Percentiles rank a stretch among this genome's conserved stretches.
These are phyloP conservation scores for Bipolaris sorokiniana DNA, from an alignment of 2,329 filamentous ascomycete genomes.

Conservation along the genomic window DNA sequence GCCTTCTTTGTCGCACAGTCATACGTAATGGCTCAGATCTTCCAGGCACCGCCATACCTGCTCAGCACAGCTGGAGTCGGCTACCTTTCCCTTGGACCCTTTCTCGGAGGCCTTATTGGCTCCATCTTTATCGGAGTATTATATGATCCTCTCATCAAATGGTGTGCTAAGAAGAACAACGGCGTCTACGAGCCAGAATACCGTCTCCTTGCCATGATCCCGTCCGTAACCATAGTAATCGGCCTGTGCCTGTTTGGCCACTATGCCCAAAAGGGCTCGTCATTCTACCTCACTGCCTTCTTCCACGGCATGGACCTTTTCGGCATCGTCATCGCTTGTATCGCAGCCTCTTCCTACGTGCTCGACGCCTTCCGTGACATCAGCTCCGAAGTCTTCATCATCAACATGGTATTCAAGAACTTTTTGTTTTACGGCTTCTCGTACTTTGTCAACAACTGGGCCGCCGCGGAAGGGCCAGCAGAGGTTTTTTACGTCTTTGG, in stretches of 20 bases:
- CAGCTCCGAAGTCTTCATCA: conserved; percentile 53
- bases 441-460: conserved; percentile 55
- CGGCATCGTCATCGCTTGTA: conserved; percentile 42
- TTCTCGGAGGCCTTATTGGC: conserved; percentile 48
- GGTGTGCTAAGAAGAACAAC: conserved; percentile 56
- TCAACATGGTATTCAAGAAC: conserved; percentile 54
- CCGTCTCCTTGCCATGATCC: conserved; percentile 49
- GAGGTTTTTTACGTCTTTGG: conserved; percentile 50
- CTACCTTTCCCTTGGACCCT: conserved; percentile 52
- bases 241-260: conserved; percentile 52
- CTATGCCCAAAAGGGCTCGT: conserved; percentile 30
- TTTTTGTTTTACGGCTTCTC: conserved; percentile 53
- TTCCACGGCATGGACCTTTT: conserved; percentile 46
- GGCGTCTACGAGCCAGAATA: conserved; percentile 64
- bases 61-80: conserved; percentile 52
- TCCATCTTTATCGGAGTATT: conserved; percentile 26
- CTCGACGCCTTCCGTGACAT: conserved; percentile 52
- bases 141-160: conserved; percentile 49
- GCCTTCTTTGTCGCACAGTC: conserved; percentile 54
- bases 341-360: conserved; percentile 45
- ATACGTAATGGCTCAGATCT: conserved; percentile 56
- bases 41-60: conserved; percentile 56
- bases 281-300: conserved; percentile 41
- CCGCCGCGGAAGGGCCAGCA: conserved; percentile 43
- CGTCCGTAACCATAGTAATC: conserved; percentile 42